These are phyloP conservation scores for Trichosporon inkin DNA, from an alignment of 1,284 basidiomycete species.

Conservation along the genomic window DNA sequence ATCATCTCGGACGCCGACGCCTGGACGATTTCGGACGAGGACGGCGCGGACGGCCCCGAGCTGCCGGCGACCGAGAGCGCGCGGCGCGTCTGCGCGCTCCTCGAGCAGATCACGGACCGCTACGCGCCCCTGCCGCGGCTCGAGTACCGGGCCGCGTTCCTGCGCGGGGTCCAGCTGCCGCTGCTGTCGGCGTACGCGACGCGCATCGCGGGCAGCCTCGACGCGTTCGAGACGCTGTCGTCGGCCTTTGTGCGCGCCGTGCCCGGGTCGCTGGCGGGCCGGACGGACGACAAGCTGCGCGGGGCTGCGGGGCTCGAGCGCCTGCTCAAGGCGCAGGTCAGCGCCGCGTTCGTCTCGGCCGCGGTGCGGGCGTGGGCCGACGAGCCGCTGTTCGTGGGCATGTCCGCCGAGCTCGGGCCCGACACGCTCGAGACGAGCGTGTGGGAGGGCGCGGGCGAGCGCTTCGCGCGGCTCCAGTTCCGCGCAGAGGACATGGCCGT, in stretches of 20 bases:
- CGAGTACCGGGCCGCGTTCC: constrained; percentile 72
- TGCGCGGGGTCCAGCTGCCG: constrained; percentile 73
- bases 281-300: constrained; percentile 53
- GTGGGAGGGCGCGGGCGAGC: constrained; percentile 66
- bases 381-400: constrained; percentile 84
- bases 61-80: constrained; percentile 63
- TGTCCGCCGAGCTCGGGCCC: constrained; percentile 68
- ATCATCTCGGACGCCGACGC: constrained; percentile 63
- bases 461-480: constrained; percentile 60
- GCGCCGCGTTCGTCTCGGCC: constrained; percentile 64
- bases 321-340: constrained; percentile 75
- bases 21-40: constrained; percentile 52
- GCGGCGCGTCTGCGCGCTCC: constrained; percentile 70
- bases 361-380: constrained; percentile 77
- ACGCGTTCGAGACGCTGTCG: constrained; percentile 87
- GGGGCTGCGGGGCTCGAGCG: constrained; percentile 73
- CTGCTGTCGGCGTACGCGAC: constrained; percentile 70
- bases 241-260: constrained; percentile 82
- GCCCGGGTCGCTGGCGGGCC: constrained; percentile 66
- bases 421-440: constrained; percentile 49
- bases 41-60: constrained; percentile 41
- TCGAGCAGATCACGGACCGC: constrained; percentile 90
- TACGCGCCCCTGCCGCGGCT: constrained; percentile 80
- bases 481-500: constrained; percentile 83
- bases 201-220: constrained; percentile 75